Evolutionary conservation across 1,139 yeast species (phyloP).

Genomic region (Hansenula lynferdii): DNA sequence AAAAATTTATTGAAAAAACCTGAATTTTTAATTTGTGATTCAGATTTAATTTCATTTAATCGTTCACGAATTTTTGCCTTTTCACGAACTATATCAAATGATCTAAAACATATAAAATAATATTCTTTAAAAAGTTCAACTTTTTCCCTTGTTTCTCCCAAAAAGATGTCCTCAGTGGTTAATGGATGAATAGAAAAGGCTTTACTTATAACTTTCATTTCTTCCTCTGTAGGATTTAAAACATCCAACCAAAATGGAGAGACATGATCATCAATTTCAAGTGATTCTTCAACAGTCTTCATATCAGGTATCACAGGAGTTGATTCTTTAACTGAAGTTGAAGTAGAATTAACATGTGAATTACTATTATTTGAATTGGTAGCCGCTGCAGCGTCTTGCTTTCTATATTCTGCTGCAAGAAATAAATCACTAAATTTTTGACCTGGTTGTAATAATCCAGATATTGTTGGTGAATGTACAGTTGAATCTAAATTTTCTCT

Average conservation of each 20-base stretch:
- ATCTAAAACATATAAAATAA: conserved; percentile 79
- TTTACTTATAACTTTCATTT: conserved; percentile 58
- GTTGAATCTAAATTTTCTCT: conserved; percentile 87
- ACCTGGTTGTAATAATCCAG: conserved; percentile 67
- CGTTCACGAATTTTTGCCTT: conserved; percentile 34
- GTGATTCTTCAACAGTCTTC: conserved; percentile 19
- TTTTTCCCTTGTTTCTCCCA: conserved; percentile 83
- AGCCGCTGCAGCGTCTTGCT: neutral
- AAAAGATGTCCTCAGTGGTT: conserved; percentile 80
- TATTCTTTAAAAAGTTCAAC: conserved; percentile 72
- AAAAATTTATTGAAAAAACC: conserved; percentile 10
- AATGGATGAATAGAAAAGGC: conserved; percentile 83
- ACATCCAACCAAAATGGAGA: conserved; percentile 80
- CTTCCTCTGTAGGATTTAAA: conserved; percentile 62
- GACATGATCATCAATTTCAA: conserved; percentile 21
- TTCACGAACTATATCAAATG: conserved; percentile 76
- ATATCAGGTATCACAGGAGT: conserved; percentile 9
- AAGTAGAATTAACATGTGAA: neutral
- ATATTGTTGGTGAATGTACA: conserved; percentile 82
- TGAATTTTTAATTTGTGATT: conserved; percentile 6
- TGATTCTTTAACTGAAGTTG: conserved; percentile 8
- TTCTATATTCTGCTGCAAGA: conserved; percentile 31
- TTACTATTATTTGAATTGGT: no score
- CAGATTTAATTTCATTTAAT: conserved; percentile 6
- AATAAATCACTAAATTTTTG: conserved; percentile 48